phyloP scores from a whole-genome alignment of 2,329 filamentous ascomycete species.

The Diaporthe citri region DNA sequence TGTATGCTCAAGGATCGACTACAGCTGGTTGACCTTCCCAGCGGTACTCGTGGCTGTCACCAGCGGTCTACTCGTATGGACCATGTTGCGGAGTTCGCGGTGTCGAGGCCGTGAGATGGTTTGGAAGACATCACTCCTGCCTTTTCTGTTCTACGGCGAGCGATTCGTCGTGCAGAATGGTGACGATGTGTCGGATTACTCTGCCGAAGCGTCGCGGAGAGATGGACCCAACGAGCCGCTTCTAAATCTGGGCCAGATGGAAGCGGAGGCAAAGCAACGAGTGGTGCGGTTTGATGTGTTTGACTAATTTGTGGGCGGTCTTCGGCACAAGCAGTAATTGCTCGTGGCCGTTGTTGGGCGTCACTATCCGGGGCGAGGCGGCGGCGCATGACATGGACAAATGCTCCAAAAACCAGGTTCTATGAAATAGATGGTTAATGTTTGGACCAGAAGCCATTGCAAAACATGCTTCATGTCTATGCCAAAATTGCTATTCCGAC shows the following conservation, averaged over 20 bases:
- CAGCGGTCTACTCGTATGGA: not conserved
- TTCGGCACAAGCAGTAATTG: not conserved
- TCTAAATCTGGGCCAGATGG: not conserved
- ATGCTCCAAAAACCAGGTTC: not conserved
- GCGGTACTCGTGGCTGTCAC: not conserved
- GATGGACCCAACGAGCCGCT: not conserved
- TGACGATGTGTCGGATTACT: not conserved
- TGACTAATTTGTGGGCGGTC: not conserved
- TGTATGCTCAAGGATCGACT: not conserved
- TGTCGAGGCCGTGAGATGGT: not conserved
- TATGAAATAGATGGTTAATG: not conserved
- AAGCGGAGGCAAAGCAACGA: not conserved
- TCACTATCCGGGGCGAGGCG: no score
- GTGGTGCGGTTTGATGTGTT: not conserved
- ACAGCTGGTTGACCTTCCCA: not conserved
- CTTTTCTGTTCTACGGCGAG: not conserved
- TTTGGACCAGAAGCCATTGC: not conserved
- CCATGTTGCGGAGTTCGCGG: not conserved
- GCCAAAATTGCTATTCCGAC: not conserved
- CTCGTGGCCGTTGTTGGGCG: not conserved
- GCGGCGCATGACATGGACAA: no score
- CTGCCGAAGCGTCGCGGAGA: not conserved
- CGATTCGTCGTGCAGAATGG: constrained; percentile 3
- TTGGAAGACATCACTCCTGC: not conserved
- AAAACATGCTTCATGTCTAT: not conserved